Percentiles rank a stretch among this genome's conserved stretches.
phyloP scores from a whole-genome alignment of 2,329 filamentous ascomycete genomes.

The Colletotrichum graminicola region DNA sequence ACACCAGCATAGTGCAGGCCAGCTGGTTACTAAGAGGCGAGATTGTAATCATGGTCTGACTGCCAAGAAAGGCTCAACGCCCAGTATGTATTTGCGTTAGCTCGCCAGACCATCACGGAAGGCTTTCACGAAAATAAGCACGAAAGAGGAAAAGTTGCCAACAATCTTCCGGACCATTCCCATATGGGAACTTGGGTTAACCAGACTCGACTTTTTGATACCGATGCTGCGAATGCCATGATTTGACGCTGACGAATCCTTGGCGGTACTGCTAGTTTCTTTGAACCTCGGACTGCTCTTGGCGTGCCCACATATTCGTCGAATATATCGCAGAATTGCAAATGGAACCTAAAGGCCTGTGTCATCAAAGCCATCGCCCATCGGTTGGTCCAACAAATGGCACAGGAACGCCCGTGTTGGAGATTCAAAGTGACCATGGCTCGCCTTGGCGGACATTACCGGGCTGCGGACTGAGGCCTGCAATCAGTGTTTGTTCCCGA shows the following conservation, averaged over 20 bases:
- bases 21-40: neutral
- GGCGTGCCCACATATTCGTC: neutral
- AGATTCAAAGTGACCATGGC: neutral
- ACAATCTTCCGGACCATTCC: neutral
- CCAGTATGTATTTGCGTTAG: neutral
- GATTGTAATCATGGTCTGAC: neutral
- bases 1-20: neutral
- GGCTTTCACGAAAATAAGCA: neutral
- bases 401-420: neutral
- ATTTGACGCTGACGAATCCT: neutral
- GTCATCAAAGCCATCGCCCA: neutral
- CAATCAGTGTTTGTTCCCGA: neutral
- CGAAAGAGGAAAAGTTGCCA: neutral
- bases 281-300: neutral
- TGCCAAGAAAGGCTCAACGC: neutral
- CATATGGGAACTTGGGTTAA: neutral
- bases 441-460: neutral
- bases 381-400: neutral
- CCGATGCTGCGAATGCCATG: neutral
- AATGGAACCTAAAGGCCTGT: neutral
- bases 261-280: neutral
- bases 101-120: no score
- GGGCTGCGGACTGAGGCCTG: neutral
- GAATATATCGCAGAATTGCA: neutral
- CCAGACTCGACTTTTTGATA: neutral